Evolutionary conservation across 2,329 filamentous ascomycete species (phyloP).

Genomic region (Bipolaris oryzae): DNA sequence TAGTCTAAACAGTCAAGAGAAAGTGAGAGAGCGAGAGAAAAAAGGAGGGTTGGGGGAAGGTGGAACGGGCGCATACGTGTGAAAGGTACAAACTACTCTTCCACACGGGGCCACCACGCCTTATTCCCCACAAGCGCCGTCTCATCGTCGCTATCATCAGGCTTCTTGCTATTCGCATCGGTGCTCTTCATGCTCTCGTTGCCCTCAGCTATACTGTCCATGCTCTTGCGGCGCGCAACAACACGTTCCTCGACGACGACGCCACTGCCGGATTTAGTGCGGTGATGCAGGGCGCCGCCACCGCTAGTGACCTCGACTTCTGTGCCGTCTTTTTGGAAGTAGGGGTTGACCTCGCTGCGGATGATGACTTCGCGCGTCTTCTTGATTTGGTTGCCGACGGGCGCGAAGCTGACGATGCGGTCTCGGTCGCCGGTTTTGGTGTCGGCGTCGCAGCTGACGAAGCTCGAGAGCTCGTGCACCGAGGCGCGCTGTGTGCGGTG

Average conservation of each 20-base stretch:
- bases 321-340: slow-evolving; percentile 15
- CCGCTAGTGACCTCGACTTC: slow-evolving; percentile 20
- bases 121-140: slow-evolving; percentile 26
- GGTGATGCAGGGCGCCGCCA: slow-evolving; percentile 1
- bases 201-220: slow-evolving; percentile 32
- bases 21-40: too few species aligned
- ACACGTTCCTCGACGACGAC: slow-evolving; percentile 17
- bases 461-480: slow-evolving; percentile 35
- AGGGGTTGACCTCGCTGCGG: slow-evolving; percentile 32
- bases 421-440: slow-evolving; percentile 14
- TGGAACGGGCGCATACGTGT: too few species aligned
- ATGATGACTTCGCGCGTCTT: slow-evolving; percentile 38
- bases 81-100: not conserved
- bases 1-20: too few species aligned
- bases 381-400: slow-evolving; percentile 39
- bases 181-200: slow-evolving; percentile 32
- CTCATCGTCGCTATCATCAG: slow-evolving; percentile 33
- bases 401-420: slow-evolving; percentile 28
- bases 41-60: too few species aligned
- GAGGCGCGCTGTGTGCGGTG: slow-evolving; percentile 20
- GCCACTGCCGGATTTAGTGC: slow-evolving; percentile 8
- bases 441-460: slow-evolving; percentile 27
- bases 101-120: slow-evolving; percentile 7
- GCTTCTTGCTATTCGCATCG: slow-evolving; percentile 23
- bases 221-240: slow-evolving; percentile 22